Base-by-base conservation (phyloP, 345 rosid genomes). In the Dipteronia sinensis region DNA sequence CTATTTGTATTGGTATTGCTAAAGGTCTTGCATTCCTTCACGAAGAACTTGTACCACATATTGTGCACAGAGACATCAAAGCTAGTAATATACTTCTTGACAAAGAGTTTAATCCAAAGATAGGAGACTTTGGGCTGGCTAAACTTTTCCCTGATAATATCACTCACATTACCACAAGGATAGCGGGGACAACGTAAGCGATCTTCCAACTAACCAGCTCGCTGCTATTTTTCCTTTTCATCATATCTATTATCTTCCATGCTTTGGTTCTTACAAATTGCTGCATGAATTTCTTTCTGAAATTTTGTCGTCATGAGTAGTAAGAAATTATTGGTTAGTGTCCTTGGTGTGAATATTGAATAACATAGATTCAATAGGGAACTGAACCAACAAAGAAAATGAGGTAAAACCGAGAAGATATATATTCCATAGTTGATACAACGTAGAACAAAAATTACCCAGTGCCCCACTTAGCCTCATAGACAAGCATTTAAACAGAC, bases 91-190 rank as follows among this genome's bases (percentile, higher is more conserved):
- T 95, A 82, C 97, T 95, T 75, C 94, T 95, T 42, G 98, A 95
- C 85, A 71, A 62, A 74, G 85, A 94, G 66, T 90, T 91, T 68
- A 82, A 85, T 78, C 98, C 99, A 27, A 95, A 95, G 81, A 95
- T 95, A 63, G 99, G 99, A 71, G 98, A 95, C 82, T 95, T 95
- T 27, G 99, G 99, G 42, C 77, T 95, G 90, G 99, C 99, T 44
- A 95, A 95, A 85, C 97, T 95, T 72, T 95, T 95, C 76, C 98
- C 99, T 13, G 97, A 96, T 66, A 75, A 92, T 75, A 93, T 93
- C 81, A 92, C 99, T 85, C 99, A 93, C 79, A 93, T 96, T 65
- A 93, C 93, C 85, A 95, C 99, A 38, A 86, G 95, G 79, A 89
- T 95, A 49, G 98, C 99, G 16, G 98, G 99, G 82, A 95, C 99